Conservation (phyloP, 768 basidiomycete species). For the Leccinum ochraceum region DNA sequence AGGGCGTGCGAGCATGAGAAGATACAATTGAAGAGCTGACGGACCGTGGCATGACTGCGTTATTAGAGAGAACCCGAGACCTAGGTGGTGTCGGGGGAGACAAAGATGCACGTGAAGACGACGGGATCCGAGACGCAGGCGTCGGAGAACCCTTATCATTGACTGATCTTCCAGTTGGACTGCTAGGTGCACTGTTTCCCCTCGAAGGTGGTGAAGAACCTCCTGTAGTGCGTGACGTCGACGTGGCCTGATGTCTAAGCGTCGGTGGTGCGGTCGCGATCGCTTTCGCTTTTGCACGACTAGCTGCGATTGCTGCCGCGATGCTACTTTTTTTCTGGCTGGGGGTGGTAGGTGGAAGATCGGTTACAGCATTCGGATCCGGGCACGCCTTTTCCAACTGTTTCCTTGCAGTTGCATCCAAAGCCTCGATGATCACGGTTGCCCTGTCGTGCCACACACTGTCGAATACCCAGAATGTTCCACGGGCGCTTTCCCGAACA, state of each 20-base stretch:
- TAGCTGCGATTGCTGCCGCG: constrained; percentile 87
- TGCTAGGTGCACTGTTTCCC: constrained; percentile 41
- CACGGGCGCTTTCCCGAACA: constrained; percentile 73
- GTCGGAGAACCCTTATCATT: too few relatives aligned
- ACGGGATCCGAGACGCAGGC: too few relatives aligned
- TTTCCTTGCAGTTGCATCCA: constrained; percentile 73
- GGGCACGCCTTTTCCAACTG: constrained; percentile 88
- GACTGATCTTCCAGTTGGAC: constrained; percentile 34
- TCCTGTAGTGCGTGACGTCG: constrained; percentile 56
- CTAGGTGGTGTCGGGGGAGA: too few relatives aligned
- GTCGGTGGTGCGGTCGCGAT: constrained; percentile 82
- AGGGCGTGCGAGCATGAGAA: constrained; percentile 38
- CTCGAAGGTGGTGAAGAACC: constrained; percentile 43
- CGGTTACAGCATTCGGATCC: constrained; percentile 44
- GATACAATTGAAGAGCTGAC: too few relatives aligned
- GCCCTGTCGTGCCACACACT: constrained; percentile 74
- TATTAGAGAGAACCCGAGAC: too few relatives aligned
- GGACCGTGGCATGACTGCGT: too few relatives aligned
- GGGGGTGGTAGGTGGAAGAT: constrained; percentile 49
- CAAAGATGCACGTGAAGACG: too few relatives aligned
- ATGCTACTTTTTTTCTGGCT: constrained; percentile 49
- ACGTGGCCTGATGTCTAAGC: constrained; percentile 80
- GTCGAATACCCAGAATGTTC: constrained; percentile 80
- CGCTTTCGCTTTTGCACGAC: constrained; percentile 82
- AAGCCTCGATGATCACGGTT: constrained; percentile 54